These are phyloP conservation scores for Penicillium canescens DNA, from an alignment of 495 filamentous ascomycete species.

Conservation along the genomic window DNA sequence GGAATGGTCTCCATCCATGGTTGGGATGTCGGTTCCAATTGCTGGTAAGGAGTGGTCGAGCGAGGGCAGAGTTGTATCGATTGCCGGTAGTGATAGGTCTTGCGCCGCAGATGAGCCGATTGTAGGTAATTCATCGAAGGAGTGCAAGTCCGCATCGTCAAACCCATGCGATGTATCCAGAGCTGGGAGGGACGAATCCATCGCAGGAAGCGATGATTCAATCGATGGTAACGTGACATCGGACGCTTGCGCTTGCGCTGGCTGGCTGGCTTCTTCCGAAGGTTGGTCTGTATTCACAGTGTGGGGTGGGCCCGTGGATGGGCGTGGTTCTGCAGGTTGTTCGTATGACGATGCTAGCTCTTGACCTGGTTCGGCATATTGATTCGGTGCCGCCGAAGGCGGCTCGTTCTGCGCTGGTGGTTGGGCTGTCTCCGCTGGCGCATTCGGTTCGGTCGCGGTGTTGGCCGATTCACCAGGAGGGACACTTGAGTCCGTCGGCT, in stretches of 20 bases:
- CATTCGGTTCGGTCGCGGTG: slow-evolving; percentile 21
- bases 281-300: neutral
- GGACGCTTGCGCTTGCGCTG: slow-evolving; percentile 5
- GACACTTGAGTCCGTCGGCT: slow-evolving; percentile 32
- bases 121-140: slow-evolving; percentile 38
- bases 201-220: slow-evolving; percentile 21
- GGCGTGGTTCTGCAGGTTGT: neutral
- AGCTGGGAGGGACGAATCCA: slow-evolving; percentile 20
- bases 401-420: slow-evolving; percentile 5
- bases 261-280: slow-evolving; percentile 4
- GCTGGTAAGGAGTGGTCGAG: slow-evolving; percentile 39
- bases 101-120: slow-evolving; percentile 23
- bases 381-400: slow-evolving; percentile 7
- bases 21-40: slow-evolving; percentile 34
- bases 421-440: slow-evolving; percentile 18
- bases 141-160: slow-evolving; percentile 29
- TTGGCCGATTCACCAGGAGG: slow-evolving; percentile 32
- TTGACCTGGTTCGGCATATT: slow-evolving; percentile 1
- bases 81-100: slow-evolving; percentile 39
- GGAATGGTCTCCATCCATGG: slow-evolving; percentile 28
- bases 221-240: slow-evolving; percentile 14
- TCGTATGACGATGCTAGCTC: neutral
- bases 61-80: slow-evolving; percentile 37
- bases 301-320: slow-evolving; percentile 3
- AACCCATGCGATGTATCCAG: slow-evolving; percentile 20